Evolutionary conservation across 345 rosid species (phyloP), one percentile per base, ranked within the genome.

Genomic region (Isatis tinctoria): DNA sequence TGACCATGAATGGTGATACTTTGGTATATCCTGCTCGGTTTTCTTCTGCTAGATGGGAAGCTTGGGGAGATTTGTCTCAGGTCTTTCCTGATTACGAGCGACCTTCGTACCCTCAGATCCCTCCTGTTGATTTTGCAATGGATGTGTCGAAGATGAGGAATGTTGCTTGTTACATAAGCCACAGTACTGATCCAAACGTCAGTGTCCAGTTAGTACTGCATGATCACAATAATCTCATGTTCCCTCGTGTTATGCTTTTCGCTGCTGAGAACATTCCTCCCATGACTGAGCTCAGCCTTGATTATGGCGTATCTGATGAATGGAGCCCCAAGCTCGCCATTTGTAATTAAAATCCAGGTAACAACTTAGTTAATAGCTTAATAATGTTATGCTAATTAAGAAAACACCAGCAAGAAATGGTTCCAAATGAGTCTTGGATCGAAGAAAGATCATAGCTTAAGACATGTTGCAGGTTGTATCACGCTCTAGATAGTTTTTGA

Each of bases 141-240:
- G 98, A 95, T 81, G 98, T 95, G 35, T 92, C 99, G 0, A 88
- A 85, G 80, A 83, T 90, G 97, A 85, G 99, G 83, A 95, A 92
- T 74, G 94, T 87, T 70, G 96, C 99, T 48, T 92, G 97, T 66
- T 95, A 95, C 73, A 84, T 95, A 43, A 90, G 99, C 78, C 98
- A 95, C 47, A 88, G 97, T 81, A 65, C 84, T 48, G 80, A 82
- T 78, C 96, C 99, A 8, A 95, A 95, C 78, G 91, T 90, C 65
- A 63, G 92, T 78, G 96, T 92, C 66, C 99, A 95, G 74, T 82
- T 75, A 61, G 94, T 95, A 37, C 77, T 95, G 43, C 82, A 87
- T 83, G 96, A 95, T 79, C 98, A 92, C 79, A 95, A 85, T 67
- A 92, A 87, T 71, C 60, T 92, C 44, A 90, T 87, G 91, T 92